phyloP scores from a whole-genome alignment of 2,329 filamentous ascomycete genomes.

The Leptographium wingfieldii region DNA sequence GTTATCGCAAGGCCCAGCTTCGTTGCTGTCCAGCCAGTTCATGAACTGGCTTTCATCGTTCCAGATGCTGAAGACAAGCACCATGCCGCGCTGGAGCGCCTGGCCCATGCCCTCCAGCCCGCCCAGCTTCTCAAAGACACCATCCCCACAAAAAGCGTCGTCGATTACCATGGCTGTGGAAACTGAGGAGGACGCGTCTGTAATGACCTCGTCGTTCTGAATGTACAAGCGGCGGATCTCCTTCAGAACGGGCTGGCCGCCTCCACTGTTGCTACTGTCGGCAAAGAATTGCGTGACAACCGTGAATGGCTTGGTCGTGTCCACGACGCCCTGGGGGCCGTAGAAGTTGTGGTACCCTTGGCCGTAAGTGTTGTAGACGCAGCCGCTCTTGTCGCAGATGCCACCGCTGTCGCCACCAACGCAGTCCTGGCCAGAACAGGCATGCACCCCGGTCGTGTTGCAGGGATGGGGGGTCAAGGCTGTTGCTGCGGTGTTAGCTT shows the following conservation, averaged over 20 bases:
- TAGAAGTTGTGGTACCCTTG: constrained; percentile 18
- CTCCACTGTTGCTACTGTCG: neutral
- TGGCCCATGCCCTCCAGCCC: constrained; percentile 38
- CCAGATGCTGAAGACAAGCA: constrained; percentile 35
- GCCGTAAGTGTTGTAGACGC: constrained; percentile 22
- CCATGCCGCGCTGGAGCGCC: constrained; percentile 31
- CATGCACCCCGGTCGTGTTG: constrained; percentile 28
- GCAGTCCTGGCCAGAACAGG: constrained; percentile 30
- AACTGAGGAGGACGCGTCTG: neutral
- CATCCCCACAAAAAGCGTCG: constrained; percentile 37
- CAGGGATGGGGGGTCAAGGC: constrained; percentile 37
- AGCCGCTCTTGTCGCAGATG: constrained; percentile 28
- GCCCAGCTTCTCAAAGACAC: constrained; percentile 27
- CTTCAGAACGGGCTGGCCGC: constrained; percentile 12
- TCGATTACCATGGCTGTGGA: constrained; percentile 26
- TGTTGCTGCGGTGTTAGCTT: constrained; percentile 34
- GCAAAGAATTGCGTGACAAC: constrained; percentile 31
- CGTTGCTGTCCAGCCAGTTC: constrained; percentile 36
- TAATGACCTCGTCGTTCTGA: constrained; percentile 14
- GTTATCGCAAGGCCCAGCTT: constrained; percentile 36
- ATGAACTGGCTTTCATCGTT: constrained; percentile 33
- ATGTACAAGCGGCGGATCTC: constrained; percentile 17
- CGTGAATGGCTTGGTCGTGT: constrained; percentile 26
- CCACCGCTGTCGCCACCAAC: constrained; percentile 33
- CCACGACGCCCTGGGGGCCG: constrained; percentile 23